Percentiles rank a stretch among this genome's conserved stretches.
phyloP scores from a whole-genome alignment of 805 yeast genomes.

The Myxozyma vanderwaltii region DNA sequence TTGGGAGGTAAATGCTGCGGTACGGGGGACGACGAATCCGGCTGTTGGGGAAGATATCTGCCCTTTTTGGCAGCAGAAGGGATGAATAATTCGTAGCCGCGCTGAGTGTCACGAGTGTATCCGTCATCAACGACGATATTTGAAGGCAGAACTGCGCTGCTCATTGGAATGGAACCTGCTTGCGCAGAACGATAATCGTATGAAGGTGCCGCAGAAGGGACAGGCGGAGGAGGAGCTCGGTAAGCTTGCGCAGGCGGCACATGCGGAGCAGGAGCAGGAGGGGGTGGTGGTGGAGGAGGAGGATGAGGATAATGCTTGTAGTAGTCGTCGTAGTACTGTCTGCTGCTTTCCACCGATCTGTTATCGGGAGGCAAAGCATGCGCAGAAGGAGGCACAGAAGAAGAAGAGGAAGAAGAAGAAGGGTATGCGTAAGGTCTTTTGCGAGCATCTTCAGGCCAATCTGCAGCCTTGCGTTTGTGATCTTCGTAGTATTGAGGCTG shows the following conservation, averaged over 20 bases:
- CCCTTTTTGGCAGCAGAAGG: constrained; percentile 28
- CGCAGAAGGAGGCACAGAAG: not conserved
- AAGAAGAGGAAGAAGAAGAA: not conserved
- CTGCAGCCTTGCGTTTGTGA: constrained; percentile 17
- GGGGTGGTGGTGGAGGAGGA: not conserved
- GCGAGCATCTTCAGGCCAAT: constrained; percentile 8
- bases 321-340: not conserved
- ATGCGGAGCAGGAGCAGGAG: not conserved
- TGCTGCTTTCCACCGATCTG: not conserved
- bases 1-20: no score
- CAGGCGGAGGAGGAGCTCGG: not conserved
- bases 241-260: not conserved
- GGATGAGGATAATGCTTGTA: not conserved
- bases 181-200: not conserved
- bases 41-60: constrained; percentile 9
- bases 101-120: constrained; percentile 26
- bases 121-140: constrained; percentile 23
- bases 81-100: constrained; percentile 29
- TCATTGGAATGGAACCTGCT: constrained; percentile 9
- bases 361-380: not conserved
- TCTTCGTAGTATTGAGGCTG: constrained; percentile 8
- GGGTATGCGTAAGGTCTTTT: not conserved
- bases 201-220: not conserved
- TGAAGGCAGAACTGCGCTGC: constrained; percentile 8
- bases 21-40: not conserved